Evolutionary conservation across 2,329 filamentous ascomycete species (phyloP).

Genomic region (Diaporthe ampelina): DNA sequence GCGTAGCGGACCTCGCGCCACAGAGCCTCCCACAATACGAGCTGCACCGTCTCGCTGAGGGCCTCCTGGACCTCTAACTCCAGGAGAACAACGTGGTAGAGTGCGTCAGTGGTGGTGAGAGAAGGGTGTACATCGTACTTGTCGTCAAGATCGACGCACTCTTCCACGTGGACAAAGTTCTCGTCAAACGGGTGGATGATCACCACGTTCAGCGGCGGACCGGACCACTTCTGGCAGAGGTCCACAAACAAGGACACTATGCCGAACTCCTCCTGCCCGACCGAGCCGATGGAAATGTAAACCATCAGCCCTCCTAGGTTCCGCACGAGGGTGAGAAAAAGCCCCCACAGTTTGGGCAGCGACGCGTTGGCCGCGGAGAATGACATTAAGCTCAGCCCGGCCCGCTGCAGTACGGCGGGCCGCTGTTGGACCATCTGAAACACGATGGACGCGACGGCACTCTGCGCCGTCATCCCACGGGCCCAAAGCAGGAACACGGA

Average conservation of each 20-base stretch:
- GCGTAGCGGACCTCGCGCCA: conserved; percentile 49
- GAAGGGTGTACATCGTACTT: conserved; percentile 49
- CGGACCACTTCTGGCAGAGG: conserved; percentile 45
- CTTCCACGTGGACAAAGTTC: conserved; percentile 43
- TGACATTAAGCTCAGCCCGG: conserved; percentile 43
- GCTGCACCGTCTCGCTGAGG: conserved; percentile 45
- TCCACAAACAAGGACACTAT: conserved; percentile 47
- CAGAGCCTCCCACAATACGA: conserved; percentile 47
- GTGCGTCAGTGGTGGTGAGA: conserved; percentile 48
- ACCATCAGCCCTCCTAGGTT: conserved; percentile 45
- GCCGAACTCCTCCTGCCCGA: conserved; percentile 47
- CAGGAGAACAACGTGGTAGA: conserved; percentile 47
- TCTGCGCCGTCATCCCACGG: conserved; percentile 48
- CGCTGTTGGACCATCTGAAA: conserved; percentile 48
- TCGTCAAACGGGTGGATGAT: conserved; percentile 48
- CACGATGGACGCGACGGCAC: conserved; percentile 46
- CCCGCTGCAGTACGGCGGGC: conserved; percentile 44
- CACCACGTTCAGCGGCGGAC: conserved; percentile 46
- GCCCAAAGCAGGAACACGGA: conserved; percentile 48
- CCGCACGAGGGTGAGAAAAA: conserved; percentile 44
- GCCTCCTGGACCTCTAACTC: conserved; percentile 43
- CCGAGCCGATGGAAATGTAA: conserved; percentile 47
- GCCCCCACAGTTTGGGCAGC: conserved; percentile 44
- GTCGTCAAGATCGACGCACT: conserved; percentile 47
- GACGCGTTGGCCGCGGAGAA: conserved; percentile 44